Base-by-base conservation (phyloP, 306 rosid genomes). In the Canavalia gladiata region DNA sequence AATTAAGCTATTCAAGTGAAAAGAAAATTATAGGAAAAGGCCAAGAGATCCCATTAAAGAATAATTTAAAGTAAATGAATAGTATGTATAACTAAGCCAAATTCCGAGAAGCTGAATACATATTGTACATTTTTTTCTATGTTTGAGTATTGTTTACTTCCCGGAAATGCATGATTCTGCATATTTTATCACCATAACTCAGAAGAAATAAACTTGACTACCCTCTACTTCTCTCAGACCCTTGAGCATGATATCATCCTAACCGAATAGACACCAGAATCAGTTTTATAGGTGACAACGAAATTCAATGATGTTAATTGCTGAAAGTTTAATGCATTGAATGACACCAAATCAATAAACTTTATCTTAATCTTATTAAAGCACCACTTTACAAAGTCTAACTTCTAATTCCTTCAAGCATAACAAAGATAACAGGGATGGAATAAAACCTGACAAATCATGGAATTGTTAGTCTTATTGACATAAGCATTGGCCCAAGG, bases 371-470 rank as follows among this genome's bases (percentile, higher is more conserved):
- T 55, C 39, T 45, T 25, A 71, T 29, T 31, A 50, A 34, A n/a
- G 34, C 34, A 25, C 37, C 42, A 43, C 1, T 13, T 18, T 25
- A 66, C 72, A 43, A 0, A 67, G 8, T 41, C 51, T 39, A 67
- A 42, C 30, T 66, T 41, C 72, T 7, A 67, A 67, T 67, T 67
- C 54, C 28, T 67, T 43, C 37, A 8, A 46, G 37, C 77, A 79
- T 28, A 65, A 80, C 12, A 66, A 66, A 49, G 30, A 45, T 4
- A 29, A 13, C 0, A 78, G 65, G 58, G 43, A 68, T 3, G 75
- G 35, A 59, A 62, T 6, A 43, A n/a, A 39, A 88, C 94, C 94
- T 88, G 92, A 65, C 92, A 90, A 35, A 79, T 55, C 18, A 74
- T 46, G 75, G 78, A 80, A 57, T 73, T 83, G 72, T 12, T 86